Conservation (phyloP, 345 rosid genomes). For the Gossypium australe region DNA sequence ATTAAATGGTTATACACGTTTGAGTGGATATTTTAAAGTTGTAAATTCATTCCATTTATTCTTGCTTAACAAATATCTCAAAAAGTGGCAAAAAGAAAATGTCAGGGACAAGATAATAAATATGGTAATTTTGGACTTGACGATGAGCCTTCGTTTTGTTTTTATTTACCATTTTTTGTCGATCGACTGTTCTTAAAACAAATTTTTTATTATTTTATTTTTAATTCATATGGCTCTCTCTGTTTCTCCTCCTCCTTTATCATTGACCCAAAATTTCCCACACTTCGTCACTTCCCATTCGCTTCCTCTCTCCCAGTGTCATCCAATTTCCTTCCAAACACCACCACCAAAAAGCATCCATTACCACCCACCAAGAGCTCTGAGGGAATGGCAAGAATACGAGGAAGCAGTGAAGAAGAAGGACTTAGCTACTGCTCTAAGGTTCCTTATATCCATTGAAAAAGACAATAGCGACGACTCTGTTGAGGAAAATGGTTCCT, state of each 20-base stretch:
- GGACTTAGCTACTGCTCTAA: slow-evolving; percentile 78
- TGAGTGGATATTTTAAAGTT: too few species aligned
- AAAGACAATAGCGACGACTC: slow-evolving; percentile 13
- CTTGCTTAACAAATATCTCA: too few species aligned
- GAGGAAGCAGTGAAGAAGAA: slow-evolving; percentile 83
- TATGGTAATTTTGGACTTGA: neutral
- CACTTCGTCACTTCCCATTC: neutral
- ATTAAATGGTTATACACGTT: too few species aligned
- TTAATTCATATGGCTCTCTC: slow-evolving; percentile 1
- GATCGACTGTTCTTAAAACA: neutral
- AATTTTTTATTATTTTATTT: neutral
- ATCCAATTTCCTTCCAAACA: slow-evolving; percentile 7
- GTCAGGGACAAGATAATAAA: neutral
- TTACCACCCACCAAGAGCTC: slow-evolving; percentile 30
- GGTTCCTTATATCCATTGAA: slow-evolving; percentile 60
- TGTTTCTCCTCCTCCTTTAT: neutral
- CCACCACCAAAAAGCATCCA: neutral
- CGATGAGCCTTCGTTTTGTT: neutral
- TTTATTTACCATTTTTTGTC: neutral
- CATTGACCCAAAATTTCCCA: neutral
- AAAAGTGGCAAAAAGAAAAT: too few species aligned
- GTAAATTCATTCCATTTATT: too few species aligned
- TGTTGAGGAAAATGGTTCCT: slow-evolving; percentile 12
- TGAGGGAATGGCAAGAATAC: slow-evolving; percentile 76
- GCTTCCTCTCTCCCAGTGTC: neutral